A percentile compares a stretch with the other conserved stretches of the same genome.
phyloP scores from a whole-genome alignment of 306 rosid species.

The Fragaria vesca region DNA sequence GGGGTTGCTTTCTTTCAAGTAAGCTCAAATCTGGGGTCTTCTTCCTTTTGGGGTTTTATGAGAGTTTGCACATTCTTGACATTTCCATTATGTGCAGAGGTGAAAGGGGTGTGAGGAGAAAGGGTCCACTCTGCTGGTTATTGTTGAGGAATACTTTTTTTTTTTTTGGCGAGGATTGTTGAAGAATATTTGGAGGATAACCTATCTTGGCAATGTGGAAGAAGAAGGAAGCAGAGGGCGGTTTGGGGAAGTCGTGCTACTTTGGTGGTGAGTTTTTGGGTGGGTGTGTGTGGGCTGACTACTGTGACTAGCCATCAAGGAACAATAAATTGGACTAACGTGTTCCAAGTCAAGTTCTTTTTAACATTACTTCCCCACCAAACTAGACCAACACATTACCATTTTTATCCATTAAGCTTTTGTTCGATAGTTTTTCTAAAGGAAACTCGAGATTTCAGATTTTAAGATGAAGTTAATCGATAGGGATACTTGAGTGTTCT shows the following conservation, averaged over 20 bases:
- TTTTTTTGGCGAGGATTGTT: background rate
- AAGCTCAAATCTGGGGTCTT: background rate
- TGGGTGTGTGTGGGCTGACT: conserved; percentile 28
- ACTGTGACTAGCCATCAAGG: conserved; percentile 17
- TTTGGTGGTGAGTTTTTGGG: background rate
- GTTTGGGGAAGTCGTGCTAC: background rate
- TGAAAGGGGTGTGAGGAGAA: background rate
- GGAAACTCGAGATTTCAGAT: background rate
- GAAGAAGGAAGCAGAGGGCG: background rate
- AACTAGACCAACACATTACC: background rate
- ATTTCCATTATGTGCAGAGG: background rate
- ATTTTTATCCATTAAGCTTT: background rate
- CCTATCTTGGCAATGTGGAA: background rate
- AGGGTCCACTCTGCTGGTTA: background rate
- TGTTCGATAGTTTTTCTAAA: background rate
- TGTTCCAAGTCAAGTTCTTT: background rate
- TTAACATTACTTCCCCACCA: background rate
- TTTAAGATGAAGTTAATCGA: background rate
- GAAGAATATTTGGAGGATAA: background rate
- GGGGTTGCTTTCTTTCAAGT: background rate
- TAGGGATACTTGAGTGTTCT: background rate
- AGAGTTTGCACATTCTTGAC: background rate
- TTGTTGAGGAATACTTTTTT: background rate
- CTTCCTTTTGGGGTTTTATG: background rate
- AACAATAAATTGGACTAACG: conserved; percentile 22